These are phyloP conservation scores for Blastobotrys niveus DNA, from an alignment of 1,139 yeast species.

Conservation along the genomic window DNA sequence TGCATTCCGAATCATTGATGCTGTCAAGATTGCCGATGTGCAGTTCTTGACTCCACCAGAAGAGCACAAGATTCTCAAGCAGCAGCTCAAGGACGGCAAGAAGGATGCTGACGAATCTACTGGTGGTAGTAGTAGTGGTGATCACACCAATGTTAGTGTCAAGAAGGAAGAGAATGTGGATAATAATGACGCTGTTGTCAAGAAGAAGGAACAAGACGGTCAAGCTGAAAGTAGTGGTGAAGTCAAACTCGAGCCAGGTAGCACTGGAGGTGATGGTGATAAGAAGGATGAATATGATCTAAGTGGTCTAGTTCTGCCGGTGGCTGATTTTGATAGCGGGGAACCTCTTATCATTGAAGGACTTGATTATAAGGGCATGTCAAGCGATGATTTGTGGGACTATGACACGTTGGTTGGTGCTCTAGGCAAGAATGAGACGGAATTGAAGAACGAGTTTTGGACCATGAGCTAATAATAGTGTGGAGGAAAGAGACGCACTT, in stretches of 20 bases:
- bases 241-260: too few species aligned
- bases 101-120: background rate
- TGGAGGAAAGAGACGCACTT: background rate
- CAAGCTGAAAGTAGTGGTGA: background rate
- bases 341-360: conserved; percentile 20
- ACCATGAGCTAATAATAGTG: background rate
- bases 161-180: background rate
- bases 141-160: background rate
- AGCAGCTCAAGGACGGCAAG: conserved; percentile 1
- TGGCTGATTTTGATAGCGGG: conserved; percentile 16
- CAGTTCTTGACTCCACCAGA: conserved; percentile 28
- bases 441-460: too few species aligned
- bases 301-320: conserved; percentile 14
- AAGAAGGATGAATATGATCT: background rate
- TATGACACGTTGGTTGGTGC: conserved; percentile 24
- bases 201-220: conserved; percentile 3
- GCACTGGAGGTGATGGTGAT: background rate
- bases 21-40: conserved; percentile 26
- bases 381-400: conserved; percentile 25
- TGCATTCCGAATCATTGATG: conserved; percentile 28
- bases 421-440: conserved; percentile 18
- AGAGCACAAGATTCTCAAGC: conserved; percentile 18
- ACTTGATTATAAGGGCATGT: conserved; percentile 16
- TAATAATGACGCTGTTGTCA: background rate
- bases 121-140: background rate